phyloP scores from a whole-genome alignment of 2,329 filamentous ascomycete genomes.

The Calonectria leucothoes region DNA sequence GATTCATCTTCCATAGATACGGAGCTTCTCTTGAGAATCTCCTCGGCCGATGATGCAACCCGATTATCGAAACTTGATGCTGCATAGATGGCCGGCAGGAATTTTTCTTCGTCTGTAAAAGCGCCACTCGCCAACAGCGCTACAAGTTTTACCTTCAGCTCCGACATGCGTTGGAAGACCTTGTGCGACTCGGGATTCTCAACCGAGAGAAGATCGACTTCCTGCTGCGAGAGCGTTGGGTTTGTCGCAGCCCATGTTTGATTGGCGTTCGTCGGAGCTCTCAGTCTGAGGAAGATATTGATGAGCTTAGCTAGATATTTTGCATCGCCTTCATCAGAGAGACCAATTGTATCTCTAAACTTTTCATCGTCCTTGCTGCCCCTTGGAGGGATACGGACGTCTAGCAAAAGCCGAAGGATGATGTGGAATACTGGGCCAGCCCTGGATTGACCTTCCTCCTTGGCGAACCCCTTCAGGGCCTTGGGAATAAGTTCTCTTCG shows the following conservation, averaged over 20 bases:
- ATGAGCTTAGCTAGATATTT: conserved; percentile 80
- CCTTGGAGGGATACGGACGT: conserved; percentile 77
- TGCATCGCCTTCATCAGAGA: conserved; percentile 76
- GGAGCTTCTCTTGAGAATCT: conserved; percentile 84
- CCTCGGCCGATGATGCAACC: conserved; percentile 86
- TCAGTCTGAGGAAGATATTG: conserved; percentile 73
- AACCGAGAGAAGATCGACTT: conserved; percentile 45
- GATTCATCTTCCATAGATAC: conserved; percentile 77
- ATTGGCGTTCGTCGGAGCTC: conserved; percentile 42
- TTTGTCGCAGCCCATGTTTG: conserved; percentile 47
- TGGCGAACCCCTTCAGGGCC: conserved; percentile 46
- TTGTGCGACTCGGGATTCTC: conserved; percentile 73
- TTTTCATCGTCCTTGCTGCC: conserved; percentile 82
- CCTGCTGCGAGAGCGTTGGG: conserved; percentile 45
- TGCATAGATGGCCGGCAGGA: conserved; percentile 85
- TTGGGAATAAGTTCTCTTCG: conserved; percentile 78
- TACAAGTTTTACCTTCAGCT: conserved; percentile 68
- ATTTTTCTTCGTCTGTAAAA: conserved; percentile 85
- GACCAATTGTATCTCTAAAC: conserved; percentile 73
- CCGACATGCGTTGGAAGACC: conserved; percentile 51
- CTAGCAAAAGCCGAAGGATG: conserved; percentile 79
- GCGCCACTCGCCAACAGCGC: conserved; percentile 85
- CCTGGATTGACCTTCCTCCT: conserved; percentile 45
- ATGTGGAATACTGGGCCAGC: conserved; percentile 81
- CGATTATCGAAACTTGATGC: conserved; percentile 85